phyloP scores from a whole-genome alignment of 2,329 filamentous ascomycete genomes.

The Neoarthrinium moseri region DNA sequence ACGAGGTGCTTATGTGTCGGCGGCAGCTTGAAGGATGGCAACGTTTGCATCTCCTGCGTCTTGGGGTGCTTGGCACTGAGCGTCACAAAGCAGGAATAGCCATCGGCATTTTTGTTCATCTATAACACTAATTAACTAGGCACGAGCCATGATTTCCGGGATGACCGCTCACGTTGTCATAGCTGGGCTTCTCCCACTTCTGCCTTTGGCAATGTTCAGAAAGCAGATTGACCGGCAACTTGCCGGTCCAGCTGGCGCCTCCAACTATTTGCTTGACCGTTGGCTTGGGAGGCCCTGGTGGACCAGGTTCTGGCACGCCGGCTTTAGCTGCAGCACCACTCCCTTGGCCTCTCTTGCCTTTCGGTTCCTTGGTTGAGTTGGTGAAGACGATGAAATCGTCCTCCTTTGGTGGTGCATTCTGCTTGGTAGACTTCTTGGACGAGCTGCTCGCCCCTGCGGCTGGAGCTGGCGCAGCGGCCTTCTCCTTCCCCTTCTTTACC shows the following conservation, averaged over 20 bases:
- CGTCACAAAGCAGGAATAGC: slow-evolving; percentile 78
- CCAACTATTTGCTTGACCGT: slow-evolving; percentile 82
- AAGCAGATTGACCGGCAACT: slow-evolving; percentile 89
- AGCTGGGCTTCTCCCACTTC: slow-evolving; percentile 93
- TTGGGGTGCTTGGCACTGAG: slow-evolving; percentile 75
- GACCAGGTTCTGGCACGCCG: slow-evolving; percentile 27
- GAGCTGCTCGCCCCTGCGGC: slow-evolving; percentile 22
- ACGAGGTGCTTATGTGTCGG: slow-evolving; percentile 74
- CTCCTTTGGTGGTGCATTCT: slow-evolving; percentile 34
- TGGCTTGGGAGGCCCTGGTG: slow-evolving; percentile 52
- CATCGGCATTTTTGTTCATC: slow-evolving; percentile 65
- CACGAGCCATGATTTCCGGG: slow-evolving; percentile 14
- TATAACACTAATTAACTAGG: slow-evolving; percentile 19
- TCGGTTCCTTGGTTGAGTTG: slow-evolving; percentile 56
- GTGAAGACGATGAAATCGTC: slow-evolving; percentile 56
- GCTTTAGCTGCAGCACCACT: slow-evolving; percentile 19
- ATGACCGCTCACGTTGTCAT: slow-evolving; percentile 64
- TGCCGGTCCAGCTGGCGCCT: slow-evolving; percentile 95
- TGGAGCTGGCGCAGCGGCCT: slow-evolving; percentile 32
- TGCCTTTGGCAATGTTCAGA: slow-evolving; percentile 95
- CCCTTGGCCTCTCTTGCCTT: slow-evolving; percentile 39
- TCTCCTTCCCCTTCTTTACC: slow-evolving; percentile 52
- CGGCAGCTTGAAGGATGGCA: slow-evolving; percentile 83
- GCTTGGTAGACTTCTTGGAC: slow-evolving; percentile 32
- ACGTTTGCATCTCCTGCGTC: slow-evolving; percentile 71